Base-by-base conservation (phyloP, 2,329 filamentous ascomycete species). In the Diaporthe ilicicola region DNA sequence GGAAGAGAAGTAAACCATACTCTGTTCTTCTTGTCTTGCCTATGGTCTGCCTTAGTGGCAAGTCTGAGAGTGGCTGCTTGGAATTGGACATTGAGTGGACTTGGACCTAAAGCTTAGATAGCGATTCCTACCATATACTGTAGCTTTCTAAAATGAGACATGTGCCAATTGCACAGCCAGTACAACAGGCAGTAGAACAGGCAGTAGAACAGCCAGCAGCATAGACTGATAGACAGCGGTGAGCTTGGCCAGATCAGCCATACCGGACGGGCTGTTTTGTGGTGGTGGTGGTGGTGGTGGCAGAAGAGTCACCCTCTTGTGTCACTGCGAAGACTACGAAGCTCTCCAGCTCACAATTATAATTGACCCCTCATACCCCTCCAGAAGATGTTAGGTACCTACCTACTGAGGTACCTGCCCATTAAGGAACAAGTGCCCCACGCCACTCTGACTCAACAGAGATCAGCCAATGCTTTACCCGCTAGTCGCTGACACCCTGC, bases 401-500 rank as follows among this genome's bases (percentile, higher is more conserved):
- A 32, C 37, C 42, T 46, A 17, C 61, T 39, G n/a, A 13, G 59
- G 59, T 64, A 64, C 59, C 59, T 64, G 27, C 17, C 37, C 4
- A 50, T 32, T 32, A 8, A 17, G 27, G 27, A 24, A 24, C 29
- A 48, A 24, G 19, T 24, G 42, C 59, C 24, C 5, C 22, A 37
- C 17, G 59, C 42, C 59, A 27, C 59, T 64, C 44, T 64, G 59
- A 64, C 59, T 64, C 59, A 64, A 64, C 42, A 24, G 29, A 64
- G 44, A 50, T 50, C 42, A 13, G 19, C 59, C 42, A 48, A 37
- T 64, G n/a, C 59, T 37, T 34, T 37, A 19, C 42, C 59, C 42
- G 59, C 34, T 29, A 17, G 10, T 62, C 15, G 42, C 27, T 22
- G 42, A 62, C 29, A 62, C 59, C 59, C 59, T 12, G 42, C 59